Base-by-base conservation (phyloP, 1,284 basidiomycete genomes). In the Meira miltonrushii region DNA sequence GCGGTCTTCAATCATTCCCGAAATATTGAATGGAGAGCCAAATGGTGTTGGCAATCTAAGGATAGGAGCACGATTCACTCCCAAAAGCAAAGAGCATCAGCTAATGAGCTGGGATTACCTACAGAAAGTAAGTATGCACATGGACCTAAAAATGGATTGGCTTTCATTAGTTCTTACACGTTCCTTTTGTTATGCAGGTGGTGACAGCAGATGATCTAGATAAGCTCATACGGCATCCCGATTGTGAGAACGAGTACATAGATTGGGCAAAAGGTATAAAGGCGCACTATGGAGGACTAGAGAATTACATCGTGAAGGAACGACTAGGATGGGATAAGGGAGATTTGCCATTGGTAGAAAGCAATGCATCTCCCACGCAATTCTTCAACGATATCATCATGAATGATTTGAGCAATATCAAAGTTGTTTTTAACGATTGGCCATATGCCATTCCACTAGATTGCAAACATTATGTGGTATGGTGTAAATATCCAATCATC, bases 351-450 rank as follows among this genome's bases (percentile, higher is more conserved):
- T 64, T 62, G 25, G 62, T 64, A 3, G 61, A 59, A 63, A 1
- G 25, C 63, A 1, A 58, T 57, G 5, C 65, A 67, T 49, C 62
- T 62, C 1, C 17, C 5, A 1, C 6, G 44, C 21, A 63, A 54
- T 71, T 69, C 50, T 57, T 62, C 17, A 46, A 48, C 5, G 66
- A 66, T 6, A 57, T 38, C 5, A 59, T 65, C 13, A 33, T 10
- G 28, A 55, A 60, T 10, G 61, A 67, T 11, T 38, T 7, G 23
- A 55, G 58, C 11, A 19, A 55, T 33, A 63, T 66, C 21, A 68
- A 67, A 38, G 38, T 43, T 7, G 65, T 73, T 11, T 65, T 62
- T 1, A 71, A 73, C 52, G 71, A 73, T 40, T 73, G 71, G 71
- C 71, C 71, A 13, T 73, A 73, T 41, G 69, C 57, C n/a, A 60